These are phyloP conservation scores for Fusarium penzigii DNA, from an alignment of 2,329 filamentous ascomycete species.

Conservation along the genomic window DNA sequence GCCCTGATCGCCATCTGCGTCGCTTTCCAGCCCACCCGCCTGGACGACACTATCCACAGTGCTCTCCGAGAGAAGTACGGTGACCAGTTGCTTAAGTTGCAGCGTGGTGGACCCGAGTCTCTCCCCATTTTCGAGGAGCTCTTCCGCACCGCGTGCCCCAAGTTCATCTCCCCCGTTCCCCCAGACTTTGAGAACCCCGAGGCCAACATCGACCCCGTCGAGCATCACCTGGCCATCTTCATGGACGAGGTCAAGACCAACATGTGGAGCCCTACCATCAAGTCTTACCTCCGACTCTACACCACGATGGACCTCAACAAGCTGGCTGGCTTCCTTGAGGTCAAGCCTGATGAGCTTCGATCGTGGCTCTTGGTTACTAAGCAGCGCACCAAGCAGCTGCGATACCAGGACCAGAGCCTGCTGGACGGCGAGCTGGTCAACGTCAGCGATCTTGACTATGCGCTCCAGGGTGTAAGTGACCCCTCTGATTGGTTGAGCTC, in stretches of 20 bases:
- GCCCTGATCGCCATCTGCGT: slow-evolving; percentile 98
- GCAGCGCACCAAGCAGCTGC: slow-evolving; percentile 94
- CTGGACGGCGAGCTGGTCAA: slow-evolving; percentile 92
- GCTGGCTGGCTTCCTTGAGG: slow-evolving; percentile 94
- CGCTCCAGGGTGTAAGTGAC: slow-evolving; percentile 81
- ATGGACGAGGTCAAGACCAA: slow-evolving; percentile 99
- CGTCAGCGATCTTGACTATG: slow-evolving; percentile 95
- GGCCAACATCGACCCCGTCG: slow-evolving; percentile 92
- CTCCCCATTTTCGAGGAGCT: slow-evolving; percentile 98
- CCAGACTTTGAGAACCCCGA: slow-evolving; percentile 98
- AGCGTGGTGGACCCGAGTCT: slow-evolving; percentile 92
- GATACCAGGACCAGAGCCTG: slow-evolving; percentile 86
- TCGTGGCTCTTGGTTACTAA: slow-evolving; percentile 96
- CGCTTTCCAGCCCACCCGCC: slow-evolving; percentile 92
- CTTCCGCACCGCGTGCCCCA: slow-evolving; percentile 96
- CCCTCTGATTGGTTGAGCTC: neutral
- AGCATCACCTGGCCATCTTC: slow-evolving; percentile 96
- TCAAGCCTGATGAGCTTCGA: slow-evolving; percentile 92
- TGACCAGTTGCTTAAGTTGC: slow-evolving; percentile 94
- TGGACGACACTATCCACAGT: slow-evolving; percentile 99
- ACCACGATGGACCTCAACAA: slow-evolving; percentile 99
- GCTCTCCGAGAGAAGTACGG: slow-evolving; percentile 98
- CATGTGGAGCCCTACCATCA: slow-evolving; percentile 96
- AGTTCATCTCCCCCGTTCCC: slow-evolving; percentile 97
- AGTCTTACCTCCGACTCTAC: slow-evolving; percentile 98